A percentile compares a stretch with the other conserved stretches of the same genome.
These are phyloP conservation scores for Cyberlindnera saturnus DNA, from an alignment of 805 yeast genomes.

Conservation along the genomic window DNA sequence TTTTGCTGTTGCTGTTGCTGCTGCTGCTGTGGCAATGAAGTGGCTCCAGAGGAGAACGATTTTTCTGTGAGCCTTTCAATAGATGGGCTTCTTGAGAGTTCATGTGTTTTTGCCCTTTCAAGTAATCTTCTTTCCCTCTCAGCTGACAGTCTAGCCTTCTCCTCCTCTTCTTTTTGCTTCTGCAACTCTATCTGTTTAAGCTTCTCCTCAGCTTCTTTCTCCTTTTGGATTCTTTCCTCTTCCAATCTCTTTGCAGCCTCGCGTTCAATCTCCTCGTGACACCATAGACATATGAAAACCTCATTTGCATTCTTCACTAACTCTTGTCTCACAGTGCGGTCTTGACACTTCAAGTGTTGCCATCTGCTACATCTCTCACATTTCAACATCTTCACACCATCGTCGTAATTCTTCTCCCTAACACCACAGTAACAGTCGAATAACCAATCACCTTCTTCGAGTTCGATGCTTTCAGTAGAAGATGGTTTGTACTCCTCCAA, in stretches of 20 bases:
- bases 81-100: neutral
- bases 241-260: slow-evolving; percentile 18
- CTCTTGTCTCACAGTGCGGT: slow-evolving; percentile 22
- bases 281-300: slow-evolving; percentile 24
- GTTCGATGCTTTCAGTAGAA: slow-evolving; percentile 17
- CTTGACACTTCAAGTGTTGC: slow-evolving; percentile 33
- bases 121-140: slow-evolving; percentile 12
- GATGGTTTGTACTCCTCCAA: slow-evolving; percentile 25
- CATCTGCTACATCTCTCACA: slow-evolving; percentile 33
- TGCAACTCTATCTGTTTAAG: slow-evolving; percentile 18
- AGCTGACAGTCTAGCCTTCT: slow-evolving; percentile 14
- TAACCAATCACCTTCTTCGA: slow-evolving; percentile 32
- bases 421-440: slow-evolving; percentile 34
- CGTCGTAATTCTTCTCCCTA: slow-evolving; percentile 29
- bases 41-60: neutral
- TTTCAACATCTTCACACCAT: slow-evolving; percentile 28
- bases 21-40: slow-evolving; percentile 2
- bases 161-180: slow-evolving; percentile 18
- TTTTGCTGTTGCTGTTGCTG: neutral
- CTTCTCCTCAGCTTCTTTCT: slow-evolving; percentile 18
- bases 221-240: slow-evolving; percentile 13
- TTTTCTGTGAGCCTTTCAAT: neutral
- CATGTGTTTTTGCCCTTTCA: slow-evolving; percentile 9
- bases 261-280: slow-evolving; percentile 22
- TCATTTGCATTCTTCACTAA: slow-evolving; percentile 21